Conservation (phyloP, 1,284 basidiomycete genomes). For the Cryptococcus sp. region DNA sequence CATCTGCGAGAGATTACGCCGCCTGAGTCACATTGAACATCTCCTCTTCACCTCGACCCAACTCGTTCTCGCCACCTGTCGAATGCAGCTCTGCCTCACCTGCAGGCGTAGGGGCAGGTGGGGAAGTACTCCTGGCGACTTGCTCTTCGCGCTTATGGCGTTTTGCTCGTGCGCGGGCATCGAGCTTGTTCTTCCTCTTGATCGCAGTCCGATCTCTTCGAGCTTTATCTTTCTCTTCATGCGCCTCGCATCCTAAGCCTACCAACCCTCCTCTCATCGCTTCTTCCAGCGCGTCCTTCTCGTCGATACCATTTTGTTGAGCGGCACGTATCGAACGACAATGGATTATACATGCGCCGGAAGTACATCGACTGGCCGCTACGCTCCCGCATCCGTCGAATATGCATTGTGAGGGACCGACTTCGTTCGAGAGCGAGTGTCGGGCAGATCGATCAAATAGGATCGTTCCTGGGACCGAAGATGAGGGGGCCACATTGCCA, state of each 20-base stretch:
- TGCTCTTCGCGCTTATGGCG: conserved; percentile 11
- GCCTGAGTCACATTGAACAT: no score
- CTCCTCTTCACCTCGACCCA: no score
- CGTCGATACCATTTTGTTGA: conserved; percentile 21
- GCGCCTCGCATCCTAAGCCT: conserved; percentile 52
- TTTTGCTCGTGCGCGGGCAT: conserved; percentile 15
- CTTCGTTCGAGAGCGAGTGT: conserved; percentile 1
- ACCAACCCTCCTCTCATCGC: conserved; percentile 35
- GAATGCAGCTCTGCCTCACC: no score
- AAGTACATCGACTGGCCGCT: conserved; percentile 46
- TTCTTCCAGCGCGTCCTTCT: conserved; percentile 31
- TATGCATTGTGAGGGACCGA: conserved; percentile 8
- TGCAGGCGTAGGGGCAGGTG: no score
- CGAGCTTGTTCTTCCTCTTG: conserved; percentile 35
- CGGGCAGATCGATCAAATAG: conserved; percentile 11
- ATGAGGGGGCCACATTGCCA: conserved; percentile 7
- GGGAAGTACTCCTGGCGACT: conserved; percentile 7
- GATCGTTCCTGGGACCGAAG: conserved; percentile 14
- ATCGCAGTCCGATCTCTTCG: conserved; percentile 40
- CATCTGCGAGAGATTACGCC: no score
- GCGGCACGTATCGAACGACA: conserved; percentile 46
- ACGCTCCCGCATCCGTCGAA: conserved; percentile 32
- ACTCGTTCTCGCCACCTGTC: no score
- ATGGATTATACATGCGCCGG: conserved; percentile 44
- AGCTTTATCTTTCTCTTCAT: conserved; percentile 51